Base-by-base conservation (phyloP, 495 filamentous ascomycete species). In the Trichodelitschia bisporula region DNA sequence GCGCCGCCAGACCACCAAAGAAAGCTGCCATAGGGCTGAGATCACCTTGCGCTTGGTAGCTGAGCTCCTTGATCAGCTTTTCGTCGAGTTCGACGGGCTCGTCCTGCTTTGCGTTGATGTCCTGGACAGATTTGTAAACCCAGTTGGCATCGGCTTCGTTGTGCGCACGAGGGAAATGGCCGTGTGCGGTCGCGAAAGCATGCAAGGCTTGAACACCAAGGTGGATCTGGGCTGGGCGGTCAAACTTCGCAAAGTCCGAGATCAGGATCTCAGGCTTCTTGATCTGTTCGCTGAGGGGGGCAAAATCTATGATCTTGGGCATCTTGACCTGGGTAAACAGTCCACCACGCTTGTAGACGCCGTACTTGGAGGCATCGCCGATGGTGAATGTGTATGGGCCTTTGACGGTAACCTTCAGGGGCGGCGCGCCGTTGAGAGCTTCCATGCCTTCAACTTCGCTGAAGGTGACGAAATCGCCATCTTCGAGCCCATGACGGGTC, bases 321-420 rank as follows among this genome's bases (percentile, higher is more conserved):
- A 90, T 90, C 59, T 95, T 99, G 42, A 92, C 83, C 48, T 99
- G 89, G 6, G 69, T 74, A 45, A 69, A 99, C 21, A 93, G 59
- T 33, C 89, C 89, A 15, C 84, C 84, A 24, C 73, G 61, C 52
- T 73, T 53, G 53, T 99, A 99, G 38, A 71, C 54, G 15, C 84
- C 83, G 23, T 91, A 61, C 3, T 62, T 67, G 11, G 79, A 79
- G 5, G 92, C 80, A 53, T 95, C 80, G 17, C 83, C 86, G 42
- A 99, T 93, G 4, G 75, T 79, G 50, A 99, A 99, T 6, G 86
- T 89, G 46, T 93, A 95, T 2, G 89, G 89, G 1, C 74, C 86
- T 54, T 90, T 93, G 16, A 92, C 84, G 4, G 73, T 83, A 24
- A 99, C 56, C 54, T 92, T 89, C 33, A 72, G 69, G 20, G 83